phyloP scores from a whole-genome alignment of 148 eudicot species.

The Heliosperma pusillum region DNA sequence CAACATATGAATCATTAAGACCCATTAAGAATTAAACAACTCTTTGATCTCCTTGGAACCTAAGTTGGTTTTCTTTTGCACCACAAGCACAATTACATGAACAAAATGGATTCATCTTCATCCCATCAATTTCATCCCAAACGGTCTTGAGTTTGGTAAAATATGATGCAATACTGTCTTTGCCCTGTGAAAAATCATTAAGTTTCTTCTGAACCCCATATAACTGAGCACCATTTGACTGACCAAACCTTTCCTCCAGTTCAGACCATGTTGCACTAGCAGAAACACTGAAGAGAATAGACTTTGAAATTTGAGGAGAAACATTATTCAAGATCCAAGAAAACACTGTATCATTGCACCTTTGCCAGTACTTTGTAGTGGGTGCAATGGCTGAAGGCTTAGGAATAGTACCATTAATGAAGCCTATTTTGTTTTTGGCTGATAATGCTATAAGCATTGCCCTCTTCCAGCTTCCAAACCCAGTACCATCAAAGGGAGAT shows the following conservation, averaged over 20 bases:
- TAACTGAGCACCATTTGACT: not conserved
- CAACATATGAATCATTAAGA: not conserved
- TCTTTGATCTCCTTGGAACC: not conserved
- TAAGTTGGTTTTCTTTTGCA: not conserved
- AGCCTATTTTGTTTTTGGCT: too few species aligned
- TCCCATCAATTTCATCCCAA: not conserved
- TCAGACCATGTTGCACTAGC: not conserved
- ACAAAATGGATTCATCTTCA: not conserved
- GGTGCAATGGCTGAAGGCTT: too few species aligned
- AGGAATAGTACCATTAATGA: too few species aligned
- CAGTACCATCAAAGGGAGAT: too few species aligned
- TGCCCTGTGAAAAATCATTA: not conserved
- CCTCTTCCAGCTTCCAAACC: too few species aligned
- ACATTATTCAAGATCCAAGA: too few species aligned
- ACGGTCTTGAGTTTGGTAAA: not conserved
- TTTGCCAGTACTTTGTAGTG: too few species aligned
- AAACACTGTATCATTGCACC: too few species aligned
- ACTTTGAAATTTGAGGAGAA: too few species aligned
- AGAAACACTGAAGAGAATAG: not conserved
- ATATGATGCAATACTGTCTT: not conserved
- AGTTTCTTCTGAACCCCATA: not conserved
- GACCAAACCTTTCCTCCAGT: not conserved
- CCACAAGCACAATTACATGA: not conserved
- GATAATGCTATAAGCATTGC: too few species aligned
- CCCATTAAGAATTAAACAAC: not conserved